Percentiles rank a stretch among this genome's conserved stretches.
These are phyloP conservation scores for Paramyrothecium roridum DNA, from an alignment of 2,329 filamentous ascomycete genomes.

Conservation along the genomic window DNA sequence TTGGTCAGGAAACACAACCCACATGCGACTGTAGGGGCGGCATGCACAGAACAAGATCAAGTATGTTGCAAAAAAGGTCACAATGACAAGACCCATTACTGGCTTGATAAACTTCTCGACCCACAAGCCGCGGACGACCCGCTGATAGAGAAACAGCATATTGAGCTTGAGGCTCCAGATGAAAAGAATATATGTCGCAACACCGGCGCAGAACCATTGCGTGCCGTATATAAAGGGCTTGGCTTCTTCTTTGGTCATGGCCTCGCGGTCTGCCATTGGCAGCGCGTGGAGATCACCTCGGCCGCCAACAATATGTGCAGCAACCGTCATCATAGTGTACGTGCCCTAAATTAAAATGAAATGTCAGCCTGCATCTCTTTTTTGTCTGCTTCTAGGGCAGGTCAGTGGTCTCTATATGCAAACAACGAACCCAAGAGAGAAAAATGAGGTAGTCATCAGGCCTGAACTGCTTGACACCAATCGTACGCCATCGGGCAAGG, in stretches of 20 bases:
- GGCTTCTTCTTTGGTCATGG: conserved; percentile 3
- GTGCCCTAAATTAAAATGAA: conserved; percentile 2
- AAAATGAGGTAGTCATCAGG: conserved; percentile 11
- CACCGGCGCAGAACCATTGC: conserved; percentile 13
- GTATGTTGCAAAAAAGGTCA: conserved; percentile 18
- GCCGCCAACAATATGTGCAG: conserved; percentile 10
- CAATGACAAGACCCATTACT: conserved; percentile 22
- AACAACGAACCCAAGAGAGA: conserved; percentile 8
- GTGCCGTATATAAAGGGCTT: conserved; percentile 8
- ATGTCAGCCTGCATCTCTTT: not conserved
- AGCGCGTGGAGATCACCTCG: conserved; percentile 9
- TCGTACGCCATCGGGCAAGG: conserved; percentile 5
- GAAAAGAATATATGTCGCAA: conserved; percentile 11
- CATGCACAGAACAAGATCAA: conserved; percentile 23
- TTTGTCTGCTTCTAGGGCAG: not conserved
- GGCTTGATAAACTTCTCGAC: conserved; percentile 30
- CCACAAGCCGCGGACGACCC: conserved; percentile 28
- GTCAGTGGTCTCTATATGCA: too few species aligned
- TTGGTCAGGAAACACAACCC: conserved; percentile 29
- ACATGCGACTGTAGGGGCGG: conserved; percentile 27
- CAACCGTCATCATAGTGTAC: conserved; percentile 12
- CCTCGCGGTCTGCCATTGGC: conserved; percentile 5
- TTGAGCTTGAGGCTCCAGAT: conserved; percentile 35
- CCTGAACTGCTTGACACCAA: conserved; percentile 6
- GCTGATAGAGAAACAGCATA: conserved; percentile 33